These are phyloP conservation scores for Solanum rostratum DNA, from an alignment of 257 asterid genomes.

Conservation along the genomic window DNA sequence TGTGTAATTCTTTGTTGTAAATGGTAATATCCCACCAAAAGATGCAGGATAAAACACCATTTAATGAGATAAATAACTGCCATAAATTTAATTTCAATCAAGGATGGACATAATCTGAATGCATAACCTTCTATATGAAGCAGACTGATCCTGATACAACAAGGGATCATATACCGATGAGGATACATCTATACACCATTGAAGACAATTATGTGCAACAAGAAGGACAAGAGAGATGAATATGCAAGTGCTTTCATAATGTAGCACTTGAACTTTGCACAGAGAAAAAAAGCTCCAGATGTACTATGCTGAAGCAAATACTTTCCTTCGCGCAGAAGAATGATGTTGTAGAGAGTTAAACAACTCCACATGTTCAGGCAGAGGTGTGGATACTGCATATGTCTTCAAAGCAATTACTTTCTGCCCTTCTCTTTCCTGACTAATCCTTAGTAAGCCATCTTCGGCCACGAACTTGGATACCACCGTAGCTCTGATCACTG, in stretches of 20 bases:
- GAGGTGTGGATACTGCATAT: not conserved
- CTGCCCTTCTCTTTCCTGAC: not conserved
- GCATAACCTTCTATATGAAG: not conserved
- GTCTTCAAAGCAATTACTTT: not conserved
- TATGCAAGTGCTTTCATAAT: not conserved
- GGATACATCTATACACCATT: not conserved
- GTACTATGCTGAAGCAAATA: not conserved
- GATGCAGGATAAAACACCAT: not conserved
- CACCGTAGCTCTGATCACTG: slow-evolving; percentile 9
- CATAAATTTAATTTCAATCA: not conserved
- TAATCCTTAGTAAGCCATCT: slow-evolving; percentile 13
- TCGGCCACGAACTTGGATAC: slow-evolving; percentile 6
- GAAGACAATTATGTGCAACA: not conserved
- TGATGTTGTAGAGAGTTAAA: not conserved
- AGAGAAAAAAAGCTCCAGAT: not conserved
- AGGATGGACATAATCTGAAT: not conserved
- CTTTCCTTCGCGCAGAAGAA: not conserved
- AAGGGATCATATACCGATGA: not conserved
- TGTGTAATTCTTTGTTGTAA: not conserved
- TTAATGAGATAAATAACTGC: not conserved
- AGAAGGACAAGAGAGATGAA: not conserved
- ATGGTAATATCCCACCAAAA: not conserved
- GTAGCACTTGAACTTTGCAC: not conserved
- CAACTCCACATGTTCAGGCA: not conserved
- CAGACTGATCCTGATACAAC: not conserved